Base-by-base conservation (phyloP, 495 filamentous ascomycete genomes). In the Daldinia loculata region DNA sequence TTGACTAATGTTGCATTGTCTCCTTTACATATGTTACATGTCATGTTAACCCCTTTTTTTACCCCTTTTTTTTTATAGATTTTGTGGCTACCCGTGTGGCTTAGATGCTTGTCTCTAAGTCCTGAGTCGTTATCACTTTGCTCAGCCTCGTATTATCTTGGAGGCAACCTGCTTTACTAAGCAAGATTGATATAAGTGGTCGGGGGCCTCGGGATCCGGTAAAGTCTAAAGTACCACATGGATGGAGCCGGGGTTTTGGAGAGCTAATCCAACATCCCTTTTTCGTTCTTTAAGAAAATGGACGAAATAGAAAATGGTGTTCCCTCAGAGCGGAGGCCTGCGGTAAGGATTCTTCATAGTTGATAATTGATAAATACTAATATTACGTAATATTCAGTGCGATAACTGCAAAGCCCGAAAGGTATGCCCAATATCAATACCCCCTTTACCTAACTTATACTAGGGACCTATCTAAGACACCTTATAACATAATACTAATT, bases 351-450 rank as follows among this genome's bases (percentile, higher is more conserved):
- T 34, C n/a, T 29, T 29, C 4, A 29, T 29, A 34, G 9, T 34
- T 36, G 34, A 36, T 14, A 36, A 36, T 17, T 29, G 4, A 27
- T n/a, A 3, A 26, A 32, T 56, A 50, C 45, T 50, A 58, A 64
- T 26, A 53, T 26, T 30, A 55, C 36, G 34, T 56, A 55, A 55
- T 22, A 8, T 6, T 19, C 4, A 76, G 74, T 76, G 71, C 38
- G 74, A 76, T 63, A 71, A 63, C 27, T 76, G 74, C 34, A 76
- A 74, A 55, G 43, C 60, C 19, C 60, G 74, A 59, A 76, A 76
- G 61, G 74, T 76, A 57, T 32, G 52, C 9, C 22, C 30, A 29
- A n/a, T 6, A 4, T 15, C 14, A 17, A 34, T 34, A 32, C 2
- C 32, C 32, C 9, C 32, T 2, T 32, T 9, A 32, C 30, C 30